Percentiles rank a stretch among this genome's conserved stretches.
These are phyloP conservation scores for Citrus medica DNA, from an alignment of 345 rosid species.

Conservation along the genomic window DNA sequence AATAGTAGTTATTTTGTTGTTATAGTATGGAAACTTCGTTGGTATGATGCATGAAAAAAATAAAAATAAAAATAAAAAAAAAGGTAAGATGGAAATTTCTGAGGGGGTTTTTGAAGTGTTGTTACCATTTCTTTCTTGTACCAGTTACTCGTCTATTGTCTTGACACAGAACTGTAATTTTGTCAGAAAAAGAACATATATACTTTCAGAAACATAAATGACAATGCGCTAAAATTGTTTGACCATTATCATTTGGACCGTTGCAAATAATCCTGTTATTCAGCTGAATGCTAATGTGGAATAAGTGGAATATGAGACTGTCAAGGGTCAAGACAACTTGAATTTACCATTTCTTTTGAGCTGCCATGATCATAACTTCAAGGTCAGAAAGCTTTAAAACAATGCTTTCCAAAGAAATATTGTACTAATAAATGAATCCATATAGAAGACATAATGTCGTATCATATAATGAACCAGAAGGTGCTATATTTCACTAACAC, in stretches of 20 bases:
- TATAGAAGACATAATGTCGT: background rate
- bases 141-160: background rate
- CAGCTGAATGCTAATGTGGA: background rate
- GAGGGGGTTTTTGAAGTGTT: background rate
- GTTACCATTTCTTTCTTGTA: too few relatives aligned
- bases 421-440: background rate
- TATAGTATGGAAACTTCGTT: too few relatives aligned
- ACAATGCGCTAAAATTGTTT: background rate
- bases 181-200: background rate
- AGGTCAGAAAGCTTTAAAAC: background rate
- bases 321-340: background rate
- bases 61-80: accelerated
- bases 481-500: background rate
- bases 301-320: background rate
- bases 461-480: background rate
- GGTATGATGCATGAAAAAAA: too few relatives aligned
- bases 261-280: background rate
- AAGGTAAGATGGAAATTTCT: background rate
- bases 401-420: background rate
- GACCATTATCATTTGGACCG: background rate
- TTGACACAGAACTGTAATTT: background rate
- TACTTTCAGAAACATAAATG: background rate
- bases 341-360: background rate
- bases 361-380: background rate
- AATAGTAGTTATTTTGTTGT: too few relatives aligned